These are phyloP conservation scores for Lactarius evosmus DNA, from an alignment of 768 basidiomycete species.

Conservation along the genomic window DNA sequence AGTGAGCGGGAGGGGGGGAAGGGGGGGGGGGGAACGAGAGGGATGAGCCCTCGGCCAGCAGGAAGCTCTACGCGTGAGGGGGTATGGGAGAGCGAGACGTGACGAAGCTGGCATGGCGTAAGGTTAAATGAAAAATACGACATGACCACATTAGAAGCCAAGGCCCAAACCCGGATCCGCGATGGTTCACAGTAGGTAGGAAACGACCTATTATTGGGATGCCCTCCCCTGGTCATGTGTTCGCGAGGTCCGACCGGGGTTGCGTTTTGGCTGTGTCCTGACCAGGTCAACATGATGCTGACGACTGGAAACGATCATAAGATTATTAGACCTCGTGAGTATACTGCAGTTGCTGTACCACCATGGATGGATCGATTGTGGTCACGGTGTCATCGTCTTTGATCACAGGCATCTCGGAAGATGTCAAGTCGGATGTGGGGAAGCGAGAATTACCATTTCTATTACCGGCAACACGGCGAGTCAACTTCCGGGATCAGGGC, in stretches of 20 bases:
- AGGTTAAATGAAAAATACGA: neutral
- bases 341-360: neutral
- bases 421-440: conserved; percentile 53
- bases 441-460: neutral
- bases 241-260: neutral
- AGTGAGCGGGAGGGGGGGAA: neutral
- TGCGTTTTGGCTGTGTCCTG: neutral
- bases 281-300: neutral
- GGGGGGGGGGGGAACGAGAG: neutral
- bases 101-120: neutral
- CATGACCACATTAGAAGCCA: neutral
- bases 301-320: neutral
- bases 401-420: conserved; percentile 78
- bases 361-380: neutral
- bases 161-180: neutral
- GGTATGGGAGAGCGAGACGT: neutral
- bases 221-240: neutral
- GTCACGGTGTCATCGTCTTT: conserved; percentile 48
- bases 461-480: neutral
- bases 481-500: neutral
- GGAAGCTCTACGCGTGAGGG: conserved; percentile 10
- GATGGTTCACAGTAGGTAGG: neutral
- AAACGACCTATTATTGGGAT: neutral
- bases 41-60: conserved; percentile 15
- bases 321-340: neutral